Conservation (phyloP, 192 early-diverging fungal species). For the Coemansia sp. region DNA sequence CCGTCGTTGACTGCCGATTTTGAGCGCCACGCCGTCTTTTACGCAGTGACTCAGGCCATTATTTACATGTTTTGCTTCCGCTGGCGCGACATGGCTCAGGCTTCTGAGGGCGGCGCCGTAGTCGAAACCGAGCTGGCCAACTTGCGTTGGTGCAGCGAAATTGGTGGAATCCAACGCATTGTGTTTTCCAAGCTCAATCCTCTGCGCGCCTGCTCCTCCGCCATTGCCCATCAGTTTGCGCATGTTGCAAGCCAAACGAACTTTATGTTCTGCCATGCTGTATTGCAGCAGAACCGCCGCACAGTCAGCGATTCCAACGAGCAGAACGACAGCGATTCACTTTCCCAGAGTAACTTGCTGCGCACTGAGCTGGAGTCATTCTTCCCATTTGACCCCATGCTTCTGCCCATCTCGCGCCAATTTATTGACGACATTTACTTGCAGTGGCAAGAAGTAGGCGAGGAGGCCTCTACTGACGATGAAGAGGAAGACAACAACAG, state of each 20-base stretch:
- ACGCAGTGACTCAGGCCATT: constrained; percentile 83
- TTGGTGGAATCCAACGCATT: constrained; percentile 71
- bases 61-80: constrained; percentile 96
- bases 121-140: constrained; percentile 41
- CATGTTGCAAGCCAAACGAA: constrained; percentile 75
- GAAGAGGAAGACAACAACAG: constrained; percentile 58
- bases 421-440: constrained; percentile 77
- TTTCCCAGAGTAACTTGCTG: constrained; percentile 11
- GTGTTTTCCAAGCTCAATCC: constrained; percentile 81
- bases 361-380: constrained; percentile 71
- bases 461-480: constrained; percentile 58
- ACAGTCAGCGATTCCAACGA: constrained; percentile 13
- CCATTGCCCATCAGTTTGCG: constrained; percentile 86
- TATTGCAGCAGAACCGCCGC: constrained; percentile 68
- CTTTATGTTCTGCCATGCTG: constrained; percentile 86
- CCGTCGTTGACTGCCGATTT: constrained; percentile 51
- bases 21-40: constrained; percentile 79
- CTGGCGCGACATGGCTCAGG: constrained; percentile 79
- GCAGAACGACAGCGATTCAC: constrained; percentile 1
- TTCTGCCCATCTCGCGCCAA: constrained; percentile 68
- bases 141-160: constrained; percentile 65
- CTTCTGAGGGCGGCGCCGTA: constrained; percentile 23
- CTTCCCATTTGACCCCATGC: constrained; percentile 95
- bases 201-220: constrained; percentile 73
- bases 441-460: constrained; percentile 75